Conservation (phyloP, 78 protist species). For the Trichosphaerium sp. region DNA sequence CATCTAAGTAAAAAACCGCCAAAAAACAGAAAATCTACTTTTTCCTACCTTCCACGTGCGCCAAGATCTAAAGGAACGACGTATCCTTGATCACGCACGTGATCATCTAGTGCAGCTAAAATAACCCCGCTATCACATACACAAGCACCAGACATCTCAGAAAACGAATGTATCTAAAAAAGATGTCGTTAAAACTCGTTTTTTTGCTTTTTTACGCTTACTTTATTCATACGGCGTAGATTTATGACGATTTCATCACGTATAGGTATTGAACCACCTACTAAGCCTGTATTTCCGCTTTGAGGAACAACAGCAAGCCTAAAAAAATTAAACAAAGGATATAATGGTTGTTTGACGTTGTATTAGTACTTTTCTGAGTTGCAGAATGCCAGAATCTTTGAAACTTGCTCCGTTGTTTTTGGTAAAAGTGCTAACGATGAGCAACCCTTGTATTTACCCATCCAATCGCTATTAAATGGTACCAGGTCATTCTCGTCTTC, state of each 20-base stretch:
- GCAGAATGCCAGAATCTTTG: constrained; percentile 31
- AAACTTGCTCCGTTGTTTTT: constrained; percentile 54
- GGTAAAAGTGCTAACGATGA: constrained; percentile 36
- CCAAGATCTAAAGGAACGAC: constrained; percentile 89
- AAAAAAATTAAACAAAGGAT: neutral
- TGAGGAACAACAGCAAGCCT: constrained; percentile 80
- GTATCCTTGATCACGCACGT: constrained; percentile 38
- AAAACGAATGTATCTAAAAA: constrained; percentile 15
- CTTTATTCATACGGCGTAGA: constrained; percentile 47
- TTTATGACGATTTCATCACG: constrained; percentile 76
- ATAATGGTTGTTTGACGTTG: neutral
- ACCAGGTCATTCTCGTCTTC: constrained; percentile 13
- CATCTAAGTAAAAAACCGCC: neutral
- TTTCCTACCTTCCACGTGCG: constrained; percentile 71
- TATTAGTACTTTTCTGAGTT: constrained; percentile 14
- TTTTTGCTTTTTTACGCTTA: no score
- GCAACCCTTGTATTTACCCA: constrained; percentile 34
- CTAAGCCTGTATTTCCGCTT: constrained; percentile 97
- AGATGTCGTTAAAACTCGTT: no score
- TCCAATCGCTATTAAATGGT: constrained; percentile 50
- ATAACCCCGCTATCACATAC: constrained; percentile 73
- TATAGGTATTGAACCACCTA: constrained; percentile 74
- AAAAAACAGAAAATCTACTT: neutral
- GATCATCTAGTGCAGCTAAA: constrained; percentile 45
- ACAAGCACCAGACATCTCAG: constrained; percentile 17